Evolutionary conservation across 2,329 filamentous ascomycete species (phyloP).

Genomic region (Neofusicoccum sp.): DNA sequence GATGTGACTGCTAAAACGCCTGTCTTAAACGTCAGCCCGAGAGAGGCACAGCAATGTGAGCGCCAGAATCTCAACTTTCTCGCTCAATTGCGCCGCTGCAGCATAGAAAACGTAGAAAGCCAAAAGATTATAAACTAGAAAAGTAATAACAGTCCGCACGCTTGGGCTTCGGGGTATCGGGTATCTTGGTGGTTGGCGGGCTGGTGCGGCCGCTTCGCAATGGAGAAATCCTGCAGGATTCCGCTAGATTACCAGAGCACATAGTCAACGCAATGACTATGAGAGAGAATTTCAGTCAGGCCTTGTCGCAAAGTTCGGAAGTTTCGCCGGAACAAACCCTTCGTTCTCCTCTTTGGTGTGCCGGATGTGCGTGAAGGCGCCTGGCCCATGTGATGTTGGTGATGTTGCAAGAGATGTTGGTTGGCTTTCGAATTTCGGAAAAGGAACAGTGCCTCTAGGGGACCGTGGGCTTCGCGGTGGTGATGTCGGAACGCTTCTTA

Average conservation of each 20-base stretch:
- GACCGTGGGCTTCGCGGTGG: background rate
- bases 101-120: background rate
- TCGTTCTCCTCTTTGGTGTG: constrained; percentile 20
- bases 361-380: background rate
- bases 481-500: background rate
- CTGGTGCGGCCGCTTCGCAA: background rate
- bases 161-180: constrained; percentile 1
- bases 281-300: constrained; percentile 22
- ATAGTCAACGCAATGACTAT: constrained; percentile 9
- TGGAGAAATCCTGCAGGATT: background rate
- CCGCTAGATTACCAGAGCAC: constrained; percentile 4
- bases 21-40: background rate
- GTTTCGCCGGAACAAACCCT: constrained; percentile 34
- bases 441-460: constrained; percentile 20
- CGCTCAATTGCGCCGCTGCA: background rate
- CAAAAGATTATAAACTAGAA: constrained; percentile 10
- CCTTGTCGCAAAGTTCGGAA: constrained; percentile 32
- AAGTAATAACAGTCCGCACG: background rate
- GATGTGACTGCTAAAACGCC: background rate
- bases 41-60: background rate
- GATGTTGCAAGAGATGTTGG: constrained; percentile 29
- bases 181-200: constrained; percentile 1
- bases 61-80: background rate
- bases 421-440: constrained; percentile 31
- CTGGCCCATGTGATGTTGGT: constrained; percentile 21